A percentile compares a stretch with the other conserved stretches of the same genome.
These are phyloP conservation scores for Persicaria maculosa DNA, from an alignment of 148 eudicot species.

Conservation along the genomic window DNA sequence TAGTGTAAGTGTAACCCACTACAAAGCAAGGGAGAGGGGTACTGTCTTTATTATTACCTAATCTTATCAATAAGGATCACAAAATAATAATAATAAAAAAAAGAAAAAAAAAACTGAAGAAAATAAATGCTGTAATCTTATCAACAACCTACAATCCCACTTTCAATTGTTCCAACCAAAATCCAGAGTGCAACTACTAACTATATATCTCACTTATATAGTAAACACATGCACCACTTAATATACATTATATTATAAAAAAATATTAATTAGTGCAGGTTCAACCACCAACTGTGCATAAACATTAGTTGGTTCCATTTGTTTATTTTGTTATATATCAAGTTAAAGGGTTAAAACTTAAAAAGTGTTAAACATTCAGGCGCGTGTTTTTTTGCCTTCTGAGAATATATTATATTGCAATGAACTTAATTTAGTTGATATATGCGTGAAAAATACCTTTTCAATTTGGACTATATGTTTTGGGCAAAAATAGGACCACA, in stretches of 20 bases:
- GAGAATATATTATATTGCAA: no score
- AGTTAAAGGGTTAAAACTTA: no score
- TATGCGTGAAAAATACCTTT: no score
- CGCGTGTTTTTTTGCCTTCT: no score
- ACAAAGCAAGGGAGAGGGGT: neutral
- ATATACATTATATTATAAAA: neutral
- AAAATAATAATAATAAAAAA: neutral
- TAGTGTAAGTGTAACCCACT: neutral
- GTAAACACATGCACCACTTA: neutral
- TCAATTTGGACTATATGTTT: no score
- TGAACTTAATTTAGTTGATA: no score
- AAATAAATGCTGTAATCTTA: constrained; percentile 3
- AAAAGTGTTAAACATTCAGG: no score
- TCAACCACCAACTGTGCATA: constrained; percentile 5
- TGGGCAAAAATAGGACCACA: no score
- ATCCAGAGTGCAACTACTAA: constrained; percentile 4
- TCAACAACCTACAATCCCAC: constrained; percentile 13
- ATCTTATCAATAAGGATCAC: constrained; percentile 4
- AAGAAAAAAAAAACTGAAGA: neutral
- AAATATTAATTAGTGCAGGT: neutral
- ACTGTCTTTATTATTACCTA: neutral
- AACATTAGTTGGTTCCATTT: neutral
- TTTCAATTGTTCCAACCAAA: constrained; percentile 8
- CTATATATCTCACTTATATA: neutral
- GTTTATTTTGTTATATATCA: no score